Conservation (phyloP, 305 asterid genomes). For the Solanum chacoense region DNA sequence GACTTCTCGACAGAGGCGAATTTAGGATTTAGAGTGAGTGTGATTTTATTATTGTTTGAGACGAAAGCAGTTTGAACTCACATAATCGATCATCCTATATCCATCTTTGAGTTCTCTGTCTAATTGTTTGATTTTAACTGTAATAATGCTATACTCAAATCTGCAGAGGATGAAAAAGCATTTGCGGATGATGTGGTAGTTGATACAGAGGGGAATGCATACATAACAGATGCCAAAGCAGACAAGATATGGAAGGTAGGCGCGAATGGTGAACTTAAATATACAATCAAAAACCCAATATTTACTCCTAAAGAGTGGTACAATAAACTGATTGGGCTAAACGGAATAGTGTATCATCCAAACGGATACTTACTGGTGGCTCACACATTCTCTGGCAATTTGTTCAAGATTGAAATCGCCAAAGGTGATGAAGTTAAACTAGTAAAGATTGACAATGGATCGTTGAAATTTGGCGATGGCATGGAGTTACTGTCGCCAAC, state of each 20-base stretch:
- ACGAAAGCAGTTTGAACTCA: neutral
- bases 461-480: conserved; percentile 73
- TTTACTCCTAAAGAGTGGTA: conserved; percentile 61
- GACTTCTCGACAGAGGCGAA: neutral
- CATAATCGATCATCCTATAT: neutral
- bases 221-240: conserved; percentile 61
- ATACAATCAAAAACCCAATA: conserved; percentile 47
- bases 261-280: conserved; percentile 36
- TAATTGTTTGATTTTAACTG: neutral
- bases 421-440: conserved; percentile 31
- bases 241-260: conserved; percentile 81
- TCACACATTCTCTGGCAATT: conserved; percentile 65
- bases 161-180: conserved; percentile 53
- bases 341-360: conserved; percentile 86
- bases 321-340: conserved; percentile 47
- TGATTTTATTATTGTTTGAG: neutral
- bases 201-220: conserved; percentile 68
- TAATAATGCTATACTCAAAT: neutral
- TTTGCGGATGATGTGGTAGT: conserved; percentile 83
- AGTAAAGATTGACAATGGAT: conserved; percentile 33
- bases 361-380: conserved; percentile 63
- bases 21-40: neutral
- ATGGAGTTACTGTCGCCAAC: conserved; percentile 59
- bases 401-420: conserved; percentile 46
- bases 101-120: neutral